Conservation (phyloP, 2,329 filamentous ascomycete genomes). For the Hymenoscyphus occultus region DNA sequence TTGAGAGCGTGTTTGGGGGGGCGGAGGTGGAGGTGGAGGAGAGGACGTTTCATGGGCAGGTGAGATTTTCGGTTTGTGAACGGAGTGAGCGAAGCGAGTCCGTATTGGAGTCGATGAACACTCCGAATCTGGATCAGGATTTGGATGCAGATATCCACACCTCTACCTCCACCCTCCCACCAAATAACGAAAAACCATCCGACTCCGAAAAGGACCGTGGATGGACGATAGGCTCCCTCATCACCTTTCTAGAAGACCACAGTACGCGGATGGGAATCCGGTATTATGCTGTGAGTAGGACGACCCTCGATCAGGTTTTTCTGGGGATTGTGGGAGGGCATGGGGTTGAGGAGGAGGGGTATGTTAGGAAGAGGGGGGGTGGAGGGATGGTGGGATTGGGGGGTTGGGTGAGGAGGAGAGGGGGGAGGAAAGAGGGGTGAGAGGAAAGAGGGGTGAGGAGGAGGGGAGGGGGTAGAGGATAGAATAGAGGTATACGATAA, state of each 20-base stretch:
- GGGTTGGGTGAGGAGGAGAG: too few species aligned
- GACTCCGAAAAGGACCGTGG: neutral
- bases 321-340: constrained; percentile 78
- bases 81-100: constrained; percentile 29
- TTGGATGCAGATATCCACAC: too few species aligned
- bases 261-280: constrained; percentile 68
- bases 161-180: too few species aligned
- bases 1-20: too few species aligned
- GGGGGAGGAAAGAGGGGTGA: too few species aligned
- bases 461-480: too few species aligned
- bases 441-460: too few species aligned
- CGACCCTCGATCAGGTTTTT: constrained; percentile 89
- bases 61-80: constrained; percentile 76
- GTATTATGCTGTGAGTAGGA: constrained; percentile 84
- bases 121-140: too few species aligned
- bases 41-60: constrained; percentile 78
- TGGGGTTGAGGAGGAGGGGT: constrained; percentile 72
- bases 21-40: constrained; percentile 66
- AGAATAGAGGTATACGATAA: too few species aligned
- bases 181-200: neutral
- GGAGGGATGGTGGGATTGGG: too few species aligned
- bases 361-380: constrained; percentile 35
- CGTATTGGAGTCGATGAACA: too few species aligned
- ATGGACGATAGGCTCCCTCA: neutral
- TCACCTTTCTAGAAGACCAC: constrained; percentile 49